Base-by-base conservation (phyloP, 1,284 basidiomycete species). In the Singerocomus rubriflavus region DNA sequence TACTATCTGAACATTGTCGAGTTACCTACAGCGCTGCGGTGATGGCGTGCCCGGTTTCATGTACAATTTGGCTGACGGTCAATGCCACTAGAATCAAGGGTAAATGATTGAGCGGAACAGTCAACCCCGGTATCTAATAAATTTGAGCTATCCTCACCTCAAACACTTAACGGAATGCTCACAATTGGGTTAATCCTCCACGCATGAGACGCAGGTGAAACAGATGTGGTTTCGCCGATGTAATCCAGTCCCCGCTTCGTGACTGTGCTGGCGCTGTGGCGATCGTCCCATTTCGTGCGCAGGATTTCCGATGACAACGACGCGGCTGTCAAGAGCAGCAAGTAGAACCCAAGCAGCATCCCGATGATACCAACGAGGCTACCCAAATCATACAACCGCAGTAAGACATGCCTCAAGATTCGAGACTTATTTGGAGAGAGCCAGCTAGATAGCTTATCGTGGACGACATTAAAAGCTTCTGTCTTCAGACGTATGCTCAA, bases 11-110 rank as follows among this genome's bases (percentile, higher is more conserved):
- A 46, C 6, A 31, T 33, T 11, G 27, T 14, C 7, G 16, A 10
- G 21, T 13, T 31, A 68, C 83, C 57, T 67, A 88, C 84, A 84
- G 59, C 25, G 86, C 81, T 12, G 84, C 85, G 12, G 79, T 70
- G 27, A 88, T 57, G 14, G 81, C 83, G 64, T 91, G 88, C 12
- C 88, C 88, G 0, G 77, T 64, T 69, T 91, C 88, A 57, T 91
- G 88, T 16, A 85, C 59, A 14, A 81, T 56, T 66, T 88, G 86
- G 36, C 75, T 75, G 8, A 78, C 30, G 44, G 82, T 73, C 4
- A 90, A 72, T 0, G 82, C 73, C n/a, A 75, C 14, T 13, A 90
- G 58, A 43, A 90, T 79, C 30, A 80, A 54, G 5, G 82, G 81
- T 2, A 86, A 58, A 60, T 90, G 80, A 31, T 68, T 66, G n/a